Base-by-base conservation (phyloP, 176 grass and related monocot genomes). In the Elymus sibiricus region DNA sequence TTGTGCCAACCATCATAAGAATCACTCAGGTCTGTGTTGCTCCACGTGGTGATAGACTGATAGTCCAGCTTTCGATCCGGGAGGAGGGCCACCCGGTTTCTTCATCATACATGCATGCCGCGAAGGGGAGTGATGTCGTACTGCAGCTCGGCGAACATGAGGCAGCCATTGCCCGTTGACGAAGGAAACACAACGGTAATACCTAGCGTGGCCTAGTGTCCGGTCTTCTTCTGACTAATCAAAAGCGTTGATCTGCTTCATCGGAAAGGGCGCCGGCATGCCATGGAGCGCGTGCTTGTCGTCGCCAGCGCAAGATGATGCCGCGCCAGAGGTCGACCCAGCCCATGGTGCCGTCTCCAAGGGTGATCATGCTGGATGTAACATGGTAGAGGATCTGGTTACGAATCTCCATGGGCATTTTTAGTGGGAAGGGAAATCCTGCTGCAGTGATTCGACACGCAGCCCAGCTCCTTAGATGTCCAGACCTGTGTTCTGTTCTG, bases 1-100 rank as follows among this genome's bases (percentile, higher is more conserved):
- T 32, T 7, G 14, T 75, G 56, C 70, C 82, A 84, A 11, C 75
- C 70, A 1, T 64, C 19, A 5, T 1, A 46, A 9, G 55, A 31
- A 44, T 12, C 16, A 9, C 24, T 42, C 17, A 74, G 15, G 10
- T 14, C 11, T 2, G 1, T 31, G 70, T 75, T 74, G 19, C 69
- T 74, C 82, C 82, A 83, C 14, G 37, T 29, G 1, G 25, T n/a
- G n/a, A n/a, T n/a, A n/a, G n/a, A n/a, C n/a, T 83, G 53, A 83
- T 13, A 2, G 5, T 1, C 81, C 69, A 83, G 69, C 42, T 4
- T 3, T 31, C 16, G 3, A 44, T 4, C 3, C 15, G 7, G 25
- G 28, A 83, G 10, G 9, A 15, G 69, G 53, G 24, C 15, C 0
- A 63, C 0, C 37, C 15, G 9, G 53, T 74, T 32, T 74, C 81